These are phyloP conservation scores for Amylocystis lapponica DNA, from an alignment of 768 basidiomycete genomes.

Conservation along the genomic window DNA sequence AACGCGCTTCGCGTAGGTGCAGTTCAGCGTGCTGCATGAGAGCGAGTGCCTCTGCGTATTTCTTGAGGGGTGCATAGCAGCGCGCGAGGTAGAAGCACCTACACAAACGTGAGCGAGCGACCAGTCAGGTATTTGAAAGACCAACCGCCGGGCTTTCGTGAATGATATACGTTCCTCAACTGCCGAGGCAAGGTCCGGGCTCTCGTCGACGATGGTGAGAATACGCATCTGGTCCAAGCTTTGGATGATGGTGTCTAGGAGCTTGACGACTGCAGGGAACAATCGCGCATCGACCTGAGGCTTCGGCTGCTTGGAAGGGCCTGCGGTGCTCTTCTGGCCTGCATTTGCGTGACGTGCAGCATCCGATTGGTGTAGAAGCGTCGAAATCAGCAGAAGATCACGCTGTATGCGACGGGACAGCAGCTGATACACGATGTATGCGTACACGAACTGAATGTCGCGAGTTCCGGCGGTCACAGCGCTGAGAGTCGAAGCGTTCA, in stretches of 20 bases:
- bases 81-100: constrained; percentile 76
- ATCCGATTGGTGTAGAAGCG: constrained; percentile 39
- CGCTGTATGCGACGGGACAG: constrained; percentile 84
- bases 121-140: not conserved
- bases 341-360: constrained; percentile 18
- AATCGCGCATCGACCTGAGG: constrained; percentile 62
- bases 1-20: constrained; percentile 67
- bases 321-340: constrained; percentile 9
- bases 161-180: constrained; percentile 73
- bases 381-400: constrained; percentile 74
- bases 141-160: constrained; percentile 69
- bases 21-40: constrained; percentile 68
- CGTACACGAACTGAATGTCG: constrained; percentile 80
- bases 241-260: constrained; percentile 82
- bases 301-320: constrained; percentile 25
- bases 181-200: constrained; percentile 71
- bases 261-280: constrained; percentile 85
- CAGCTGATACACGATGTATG: constrained; percentile 83
- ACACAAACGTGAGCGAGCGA: constrained; percentile 2
- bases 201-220: constrained; percentile 83
- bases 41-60: constrained; percentile 65
- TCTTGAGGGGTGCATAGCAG: constrained; percentile 65
- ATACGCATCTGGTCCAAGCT: constrained; percentile 79
- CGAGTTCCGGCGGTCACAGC: constrained; percentile 43
- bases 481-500: constrained; percentile 37